Conservation (phyloP, 495 filamentous ascomycete species). For the Aspergillus baeticus region DNA sequence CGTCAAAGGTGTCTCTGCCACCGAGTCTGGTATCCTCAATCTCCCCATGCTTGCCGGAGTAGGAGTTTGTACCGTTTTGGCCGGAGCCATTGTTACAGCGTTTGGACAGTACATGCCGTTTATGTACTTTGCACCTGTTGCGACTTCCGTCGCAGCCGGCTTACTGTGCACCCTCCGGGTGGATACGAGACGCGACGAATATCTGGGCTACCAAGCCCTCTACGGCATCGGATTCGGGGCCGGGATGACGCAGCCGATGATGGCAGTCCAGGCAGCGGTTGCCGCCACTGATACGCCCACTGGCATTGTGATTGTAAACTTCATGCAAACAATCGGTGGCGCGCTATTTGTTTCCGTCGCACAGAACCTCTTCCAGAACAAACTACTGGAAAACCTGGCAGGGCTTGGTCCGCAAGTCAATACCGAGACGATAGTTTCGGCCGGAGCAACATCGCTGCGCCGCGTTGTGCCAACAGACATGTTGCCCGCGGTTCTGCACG, state of each 20-base stretch:
- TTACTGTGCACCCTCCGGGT: not conserved
- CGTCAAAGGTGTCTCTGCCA: constrained; percentile 59
- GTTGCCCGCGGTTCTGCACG: no score
- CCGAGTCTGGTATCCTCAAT: constrained; percentile 62
- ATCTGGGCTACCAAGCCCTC: not conserved
- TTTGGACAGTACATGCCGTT: not conserved
- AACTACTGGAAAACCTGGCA: no score
- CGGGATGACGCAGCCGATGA: not conserved
- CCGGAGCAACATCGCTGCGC: no score
- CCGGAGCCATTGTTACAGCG: not conserved
- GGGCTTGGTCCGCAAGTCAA: no score
- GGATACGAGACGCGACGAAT: not conserved
- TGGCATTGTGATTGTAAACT: no score
- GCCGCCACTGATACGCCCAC: no score
- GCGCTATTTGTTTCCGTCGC: no score
- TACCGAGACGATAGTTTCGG: no score
- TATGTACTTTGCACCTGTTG: not conserved
- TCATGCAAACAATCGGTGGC: no score
- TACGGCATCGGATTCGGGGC: constrained; percentile 5
- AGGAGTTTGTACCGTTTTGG: not conserved
- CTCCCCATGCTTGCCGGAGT: constrained; percentile 60
- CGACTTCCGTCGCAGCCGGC: not conserved
- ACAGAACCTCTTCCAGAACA: no score
- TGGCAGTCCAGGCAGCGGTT: not conserved
- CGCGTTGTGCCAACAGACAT: no score